Base-by-base conservation (phyloP, 225 moss, liverwort and hornwort species). In the Takakia lepidozioides region DNA sequence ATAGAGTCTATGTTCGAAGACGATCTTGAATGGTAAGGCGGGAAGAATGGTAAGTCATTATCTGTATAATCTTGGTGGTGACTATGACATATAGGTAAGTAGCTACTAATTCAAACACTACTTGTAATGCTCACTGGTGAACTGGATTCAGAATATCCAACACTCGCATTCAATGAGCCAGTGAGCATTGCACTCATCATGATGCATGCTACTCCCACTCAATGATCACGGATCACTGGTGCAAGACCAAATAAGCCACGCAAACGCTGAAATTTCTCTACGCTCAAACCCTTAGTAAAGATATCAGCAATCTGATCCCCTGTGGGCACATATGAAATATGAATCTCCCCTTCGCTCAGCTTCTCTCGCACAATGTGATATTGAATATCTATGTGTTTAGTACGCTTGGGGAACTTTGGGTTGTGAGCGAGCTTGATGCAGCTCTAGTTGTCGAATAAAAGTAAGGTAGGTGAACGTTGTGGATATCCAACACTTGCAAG, bases 331-430 rank as follows among this genome's bases (percentile, higher is more conserved):
- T 38, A 38, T 38, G 3, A 2, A 2, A 38, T 38, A 3, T 38
- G 15, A 38, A 38, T 38, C 4, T 38, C 38, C 10, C 3, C 10
- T 38, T 17, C 17, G 14, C 17, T 3, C 17, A 14, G 38, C 3
- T 17, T 38, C n/a, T n/a, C n/a, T n/a, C n/a, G n/a, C 39, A 1
- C n/a, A 23, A 2, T 19, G 17, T 38, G 38, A 13, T 38, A 38
- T 17, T 38, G 38, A 10, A 38, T 13, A 10, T 38, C 38, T 38
- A 46, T 46, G 13, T 46, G 46, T 18, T 46, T 46, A 3, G 46
- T 46, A 3, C 46, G 3, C 6, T 13, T 23, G 25, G 17, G 46
- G 13, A 5, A 46, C 13, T 46, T 14, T 8, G 46, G 46, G 22
- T 46, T 46, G 13, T 26, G 46, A 3, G 22, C 46, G 2, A 4